phyloP scores from a whole-genome alignment of 495 filamentous ascomycete species.

The Umbilicaria muhlenbergii region DNA sequence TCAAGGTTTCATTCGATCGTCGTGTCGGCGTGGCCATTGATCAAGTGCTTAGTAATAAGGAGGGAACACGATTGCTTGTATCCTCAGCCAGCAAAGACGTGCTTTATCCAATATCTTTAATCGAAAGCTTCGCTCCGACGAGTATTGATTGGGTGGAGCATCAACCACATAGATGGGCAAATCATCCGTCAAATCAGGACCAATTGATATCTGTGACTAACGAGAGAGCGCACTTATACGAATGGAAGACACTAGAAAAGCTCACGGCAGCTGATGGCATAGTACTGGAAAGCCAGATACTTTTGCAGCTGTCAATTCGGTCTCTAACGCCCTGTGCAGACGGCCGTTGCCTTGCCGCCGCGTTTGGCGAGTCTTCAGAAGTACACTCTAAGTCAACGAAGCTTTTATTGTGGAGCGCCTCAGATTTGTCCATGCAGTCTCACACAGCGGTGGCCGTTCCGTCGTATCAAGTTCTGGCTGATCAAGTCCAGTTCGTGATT shows the following conservation, averaged over 20 bases:
- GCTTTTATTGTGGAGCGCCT: conserved; percentile 7
- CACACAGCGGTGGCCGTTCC: conserved; percentile 1
- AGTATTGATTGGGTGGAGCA: background rate
- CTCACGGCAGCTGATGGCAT: background rate
- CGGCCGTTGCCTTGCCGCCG: conserved; percentile 3
- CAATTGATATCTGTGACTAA: background rate
- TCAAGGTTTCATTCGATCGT: background rate
- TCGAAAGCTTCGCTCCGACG: too few relatives aligned
- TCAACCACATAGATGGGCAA: background rate
- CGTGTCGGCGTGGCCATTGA: background rate
- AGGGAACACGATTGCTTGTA: background rate
- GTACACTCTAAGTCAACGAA: conserved; percentile 4
- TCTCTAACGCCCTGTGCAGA: conserved; percentile 2
- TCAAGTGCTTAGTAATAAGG: background rate
- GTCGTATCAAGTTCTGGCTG: conserved; percentile 2
- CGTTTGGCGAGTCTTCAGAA: conserved; percentile 1
- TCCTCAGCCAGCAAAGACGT: background rate
- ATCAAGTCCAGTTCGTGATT: conserved; percentile 8
- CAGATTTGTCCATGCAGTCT: conserved; percentile 3
- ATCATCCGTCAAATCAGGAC: background rate
- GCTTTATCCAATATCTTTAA: background rate
- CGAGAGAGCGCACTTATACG: background rate
- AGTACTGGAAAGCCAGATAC: background rate
- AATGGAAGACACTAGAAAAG: background rate
- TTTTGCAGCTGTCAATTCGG: conserved; percentile 2